Conservation (phyloP, 306 rosid genomes). For the Prunus dulcis region DNA sequence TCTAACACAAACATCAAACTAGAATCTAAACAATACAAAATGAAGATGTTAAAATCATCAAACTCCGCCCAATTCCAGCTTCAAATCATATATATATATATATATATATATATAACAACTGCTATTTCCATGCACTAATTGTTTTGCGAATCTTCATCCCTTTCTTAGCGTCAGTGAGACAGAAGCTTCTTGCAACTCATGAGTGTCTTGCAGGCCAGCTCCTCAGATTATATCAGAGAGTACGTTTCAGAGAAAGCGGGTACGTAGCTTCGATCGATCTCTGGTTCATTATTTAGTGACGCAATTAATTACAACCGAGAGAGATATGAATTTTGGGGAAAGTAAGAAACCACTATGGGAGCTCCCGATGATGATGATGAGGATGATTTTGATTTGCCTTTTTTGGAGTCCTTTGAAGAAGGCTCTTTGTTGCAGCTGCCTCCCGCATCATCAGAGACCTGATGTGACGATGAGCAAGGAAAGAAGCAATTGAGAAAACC, state of each 20-base stretch:
- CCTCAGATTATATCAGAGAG: not conserved
- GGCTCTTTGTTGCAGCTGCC: not conserved
- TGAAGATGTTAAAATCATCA: not conserved
- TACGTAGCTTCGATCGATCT: too few species aligned
- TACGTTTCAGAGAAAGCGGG: too few species aligned
- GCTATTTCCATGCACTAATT: not conserved
- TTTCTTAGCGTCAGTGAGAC: not conserved
- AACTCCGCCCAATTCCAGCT: not conserved
- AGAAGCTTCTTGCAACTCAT: not conserved
- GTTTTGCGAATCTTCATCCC: not conserved
- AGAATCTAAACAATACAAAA: not conserved
- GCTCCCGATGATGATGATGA: not conserved
- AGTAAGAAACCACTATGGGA: constrained; percentile 13
- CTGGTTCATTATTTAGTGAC: too few species aligned
- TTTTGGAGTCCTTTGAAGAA: not conserved
- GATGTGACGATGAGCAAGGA: not conserved
- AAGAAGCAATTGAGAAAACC: not conserved
- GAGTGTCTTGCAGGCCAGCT: not conserved
- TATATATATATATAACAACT: not conserved
- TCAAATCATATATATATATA: too few species aligned
- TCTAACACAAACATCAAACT: not conserved
- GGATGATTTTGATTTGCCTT: not conserved
- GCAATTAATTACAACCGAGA: constrained; percentile 4
- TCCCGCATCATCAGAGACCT: constrained; percentile 3
- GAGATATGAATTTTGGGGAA: constrained; percentile 9